Evolutionary conservation across 192 early-diverging fungal genomes (phyloP), one percentile per base, ranked within the genome.

Genomic region (Entophlyctis luteolus): DNA sequence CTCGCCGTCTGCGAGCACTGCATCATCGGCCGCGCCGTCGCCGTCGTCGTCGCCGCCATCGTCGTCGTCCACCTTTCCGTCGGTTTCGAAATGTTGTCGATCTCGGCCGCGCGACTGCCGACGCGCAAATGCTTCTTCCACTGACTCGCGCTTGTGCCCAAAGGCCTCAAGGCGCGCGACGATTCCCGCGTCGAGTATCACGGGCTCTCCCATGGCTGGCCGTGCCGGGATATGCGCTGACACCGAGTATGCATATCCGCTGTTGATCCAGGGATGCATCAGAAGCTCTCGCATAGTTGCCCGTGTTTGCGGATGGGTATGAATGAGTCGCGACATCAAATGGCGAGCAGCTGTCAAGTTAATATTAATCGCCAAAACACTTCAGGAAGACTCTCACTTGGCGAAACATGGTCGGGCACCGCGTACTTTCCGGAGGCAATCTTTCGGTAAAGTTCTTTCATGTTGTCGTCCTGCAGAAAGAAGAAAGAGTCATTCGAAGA

Each of bases 371-470:
- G 77, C 90, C 91, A 36, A 92, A 74, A 75, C 87, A 82, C 65
- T 86, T 90, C 72, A 90, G 89, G 68, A n/a, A 23, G 12, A 53
- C 25, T n/a, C 29, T 28, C 72, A 79, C 69, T 81, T 68, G 58
- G 82, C 75, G 42, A 80, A 75, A 86, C 67, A 68, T 81, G 80
- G 0, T 81, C 83, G 31, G 84, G 86, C 72, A 80, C 67, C 31
- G 67, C 81, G 66, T 85, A 86, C 12, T 56, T 75, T 47, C 90
- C 91, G 59, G 72, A 80, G 36, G 84, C 86, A 53, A 93, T 93
- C 71, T 93, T 93, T 55, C 86, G 82, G 75, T 91, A 91, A 8
- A 93, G 81, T 60, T 89, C 90, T 57, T 90, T 89, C 71, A 91
- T 82, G 58, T 89, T 89, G 18, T 89, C 87, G 74, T 92, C 89